Conservation (phyloP, 2,329 filamentous ascomycete genomes). For the Mycosphaerella sp. region DNA sequence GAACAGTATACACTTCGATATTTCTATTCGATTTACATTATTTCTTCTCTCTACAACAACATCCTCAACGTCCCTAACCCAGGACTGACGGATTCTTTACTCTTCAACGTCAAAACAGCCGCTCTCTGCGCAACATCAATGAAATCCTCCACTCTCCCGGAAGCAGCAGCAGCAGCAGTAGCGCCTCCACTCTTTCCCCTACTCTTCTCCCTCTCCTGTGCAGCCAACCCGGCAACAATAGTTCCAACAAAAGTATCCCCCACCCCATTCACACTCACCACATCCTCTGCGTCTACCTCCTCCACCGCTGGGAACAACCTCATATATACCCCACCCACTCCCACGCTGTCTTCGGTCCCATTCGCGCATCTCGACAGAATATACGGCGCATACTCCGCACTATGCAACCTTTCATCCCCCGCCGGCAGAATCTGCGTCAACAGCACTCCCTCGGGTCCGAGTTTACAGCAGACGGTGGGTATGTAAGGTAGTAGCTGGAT, state of each 20-base stretch:
- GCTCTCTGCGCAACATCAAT: constrained; percentile 77
- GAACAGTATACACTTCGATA: no score
- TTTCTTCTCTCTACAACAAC: constrained; percentile 14
- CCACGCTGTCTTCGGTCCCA: constrained; percentile 45
- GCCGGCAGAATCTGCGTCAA: constrained; percentile 63
- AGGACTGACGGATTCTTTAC: constrained; percentile 64
- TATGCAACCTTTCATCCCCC: constrained; percentile 61
- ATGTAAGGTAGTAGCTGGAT: constrained; percentile 85
- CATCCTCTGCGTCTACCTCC: constrained; percentile 53
- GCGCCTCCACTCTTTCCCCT: constrained; percentile 31
- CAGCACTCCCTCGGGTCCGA: constrained; percentile 70
- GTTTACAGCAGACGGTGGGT: constrained; percentile 75
- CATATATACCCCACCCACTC: constrained; percentile 78
- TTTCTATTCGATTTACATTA: no score
- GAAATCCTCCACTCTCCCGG: constrained; percentile 52
- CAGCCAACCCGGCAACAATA: constrained; percentile 69
- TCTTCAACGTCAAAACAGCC: constrained; percentile 71
- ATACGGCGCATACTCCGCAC: constrained; percentile 58
- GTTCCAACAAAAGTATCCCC: constrained; percentile 91
- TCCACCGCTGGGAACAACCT: constrained; percentile 60
- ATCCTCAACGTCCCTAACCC: constrained; percentile 44
- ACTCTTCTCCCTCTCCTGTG: constrained; percentile 27
- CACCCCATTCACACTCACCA: constrained; percentile 88
- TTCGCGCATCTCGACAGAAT: constrained; percentile 59
- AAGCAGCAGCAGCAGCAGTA: no score